Base-by-base conservation (phyloP, 139 green algal genomes). In the Microglena sp. region DNA sequence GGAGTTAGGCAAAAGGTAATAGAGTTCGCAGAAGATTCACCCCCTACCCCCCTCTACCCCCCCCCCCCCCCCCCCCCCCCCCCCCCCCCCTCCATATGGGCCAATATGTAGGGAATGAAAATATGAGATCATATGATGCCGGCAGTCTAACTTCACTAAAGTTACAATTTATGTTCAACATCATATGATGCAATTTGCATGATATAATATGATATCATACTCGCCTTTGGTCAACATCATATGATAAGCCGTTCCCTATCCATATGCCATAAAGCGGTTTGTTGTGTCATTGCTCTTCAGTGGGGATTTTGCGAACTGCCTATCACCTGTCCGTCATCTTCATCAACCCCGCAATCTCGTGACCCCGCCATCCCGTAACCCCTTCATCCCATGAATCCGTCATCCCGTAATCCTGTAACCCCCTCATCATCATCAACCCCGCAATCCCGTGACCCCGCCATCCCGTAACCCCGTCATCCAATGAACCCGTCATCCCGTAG, bases 241-340 rank as follows among this genome's bases (percentile, higher is more conserved):
- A n/a, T n/a, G n/a, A n/a, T n/a, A n/a, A n/a, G n/a, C n/a, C n/a
- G n/a, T n/a, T n/a, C n/a, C n/a, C n/a, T n/a, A n/a, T n/a, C n/a
- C n/a, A n/a, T n/a, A n/a, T 0, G 91, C 90, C 60, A 97, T 90
- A 27, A 98, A 96, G 79, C 89, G 84, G n/a, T 98, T 94, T 69
- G 78, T 84, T 15, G 76, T 81, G 32, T 66, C 79, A 33, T 72
- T 98, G 32, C 83, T 98, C 54, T 67, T 97, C 57, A 86, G 44
- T 1, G 53, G 58, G 28, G 67, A 77, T 31, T 96, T 98, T 64
- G 85, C 87, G 21, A 57, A 73, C 59, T 85, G 86, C 55, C 75
- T 92, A 7, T 84, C 74, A 15, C 61, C 62, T 54, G 75, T 82
- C 18, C 33, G 58, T 8, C 58, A 65, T 50, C n/a, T 27, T 58